Base-by-base conservation (phyloP, 495 filamentous ascomycete species). In the Penicillium angulare region DNA sequence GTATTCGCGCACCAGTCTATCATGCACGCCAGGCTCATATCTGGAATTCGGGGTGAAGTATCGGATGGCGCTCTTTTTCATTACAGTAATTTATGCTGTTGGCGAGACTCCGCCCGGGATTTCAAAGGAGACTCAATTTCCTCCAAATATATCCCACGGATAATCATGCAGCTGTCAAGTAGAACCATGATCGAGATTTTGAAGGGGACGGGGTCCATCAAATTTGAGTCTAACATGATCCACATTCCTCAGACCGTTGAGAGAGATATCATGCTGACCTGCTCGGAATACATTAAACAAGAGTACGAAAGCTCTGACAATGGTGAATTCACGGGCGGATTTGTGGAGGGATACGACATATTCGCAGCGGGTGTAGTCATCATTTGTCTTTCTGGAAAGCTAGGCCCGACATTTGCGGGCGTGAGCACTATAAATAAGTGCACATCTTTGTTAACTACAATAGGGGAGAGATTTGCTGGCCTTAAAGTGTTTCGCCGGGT, bases 31-130 rank as follows among this genome's bases (percentile, higher is more conserved):
- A 55, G 56, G 31, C 46, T 66, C 16, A 54, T 60, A 26, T 61
- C 63, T 1, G 46, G 22, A 33, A 56, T 63, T n/a, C 50, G 57
- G 1, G 22, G 46, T 33, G 9, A 23, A 4, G 7, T 47, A 17
- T 52, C 43, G 4, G 40, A 54, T 18, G 34, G 48, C 3, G 17
- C 49, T 1, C 8, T 57, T 0, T 64, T 47, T 27, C 57, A 66
- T 47, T 61, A 59, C 34, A 53, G 47, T 18, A 66, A 63, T 31
- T 5, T 66, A 1, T 59, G 41, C 21, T 53, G 60, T 32, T 66
- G 63, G 63, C 41, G 40, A 21, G 57, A 64, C 12, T 47, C 29
- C 15, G 38, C 27, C 5, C 6, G 9, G 3, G 47, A 27, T 9
- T 42, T 1, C 20, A 24, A 43, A 6, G 13, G 16, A 46, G 9